These are phyloP conservation scores for Aspergillus candidus DNA, from an alignment of 2,329 filamentous ascomycete species.

Conservation along the genomic window DNA sequence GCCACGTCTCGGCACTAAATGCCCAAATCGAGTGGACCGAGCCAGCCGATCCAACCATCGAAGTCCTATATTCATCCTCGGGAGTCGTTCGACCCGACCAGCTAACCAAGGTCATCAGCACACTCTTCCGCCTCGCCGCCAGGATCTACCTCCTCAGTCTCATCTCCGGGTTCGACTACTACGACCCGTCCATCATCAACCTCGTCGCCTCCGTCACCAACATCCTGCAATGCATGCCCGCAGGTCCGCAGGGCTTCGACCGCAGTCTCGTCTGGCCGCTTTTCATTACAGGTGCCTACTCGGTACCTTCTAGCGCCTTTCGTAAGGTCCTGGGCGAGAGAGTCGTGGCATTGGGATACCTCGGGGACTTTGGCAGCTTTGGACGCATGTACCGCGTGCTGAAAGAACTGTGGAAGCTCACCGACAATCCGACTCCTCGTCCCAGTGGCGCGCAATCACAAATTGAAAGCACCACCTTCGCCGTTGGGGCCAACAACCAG, in stretches of 20 bases:
- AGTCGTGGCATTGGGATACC: conserved; percentile 66
- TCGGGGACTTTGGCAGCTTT: conserved; percentile 72
- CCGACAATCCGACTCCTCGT: conserved; percentile 51
- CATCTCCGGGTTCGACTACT: conserved; percentile 75
- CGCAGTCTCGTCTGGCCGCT: conserved; percentile 89
- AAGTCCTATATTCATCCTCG: conserved; percentile 51
- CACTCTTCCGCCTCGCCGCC: conserved; percentile 82
- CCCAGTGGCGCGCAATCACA: too few species aligned
- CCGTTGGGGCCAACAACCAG: neutral
- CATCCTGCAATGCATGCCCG: conserved; percentile 73
- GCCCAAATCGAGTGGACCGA: conserved; percentile 80
- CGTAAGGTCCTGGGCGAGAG: conserved; percentile 71
- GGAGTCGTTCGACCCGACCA: conserved; percentile 74
- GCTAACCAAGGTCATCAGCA: conserved; percentile 79
- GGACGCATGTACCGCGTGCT: conserved; percentile 74
- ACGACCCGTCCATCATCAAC: conserved; percentile 64
- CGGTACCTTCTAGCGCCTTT: conserved; percentile 66
- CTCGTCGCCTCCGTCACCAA: conserved; percentile 71
- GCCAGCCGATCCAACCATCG: conserved; percentile 46
- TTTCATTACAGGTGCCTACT: conserved; percentile 75
- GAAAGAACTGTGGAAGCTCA: conserved; percentile 70
- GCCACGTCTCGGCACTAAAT: conserved; percentile 79
- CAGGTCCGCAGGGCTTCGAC: conserved; percentile 76
- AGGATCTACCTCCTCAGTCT: conserved; percentile 92
- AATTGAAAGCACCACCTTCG: too few species aligned